Evolutionary conservation across 2,329 filamentous ascomycete species (phyloP), one percentile per base, ranked within the genome.

Genomic region (Conoideocrella luteorostrata): DNA sequence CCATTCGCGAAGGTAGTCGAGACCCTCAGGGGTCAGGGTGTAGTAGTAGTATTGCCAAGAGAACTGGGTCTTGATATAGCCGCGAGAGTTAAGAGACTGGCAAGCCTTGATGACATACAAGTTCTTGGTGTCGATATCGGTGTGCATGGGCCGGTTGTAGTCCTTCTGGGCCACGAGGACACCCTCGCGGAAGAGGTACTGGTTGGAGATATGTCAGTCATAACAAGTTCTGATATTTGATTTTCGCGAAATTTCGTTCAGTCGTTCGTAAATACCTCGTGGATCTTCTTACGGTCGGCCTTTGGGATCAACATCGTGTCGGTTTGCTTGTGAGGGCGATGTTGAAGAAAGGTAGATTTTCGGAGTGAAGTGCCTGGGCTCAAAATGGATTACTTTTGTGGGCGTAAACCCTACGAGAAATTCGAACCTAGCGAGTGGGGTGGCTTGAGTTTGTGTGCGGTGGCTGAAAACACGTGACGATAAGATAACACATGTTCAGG

Each of bases 21-120:
- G 91, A 77, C 93, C 93, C 82, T 97, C 90, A 67, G 90, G 88
- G 71, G 91, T 96, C 74, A 98, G 85, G 74, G 93, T 96, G 85
- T 98, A 98, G 87, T 98, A 98, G 86, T 97, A 95, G 82, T 90
- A 95, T 77, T 95, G 89, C 89, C 89, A 95, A 59, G 89, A 95
- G 86, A 98, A 98, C 75, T 94, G 93, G 63, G 93, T 98, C 88
- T 98, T 98, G 77, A 98, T 83, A 75, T 88, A 97, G 70, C 91
- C 91, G 71, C 93, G 91, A 61, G 90, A 96, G 78, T 84, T 95
- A 68, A 98, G 84, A 56, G 93, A 98, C 80, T 98, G 93, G 77
- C 83, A 85, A 66, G 93, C 93, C 84, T 98, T 98, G 83, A 98
- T 88, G 72, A 97, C 91, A 72, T 75, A 97, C 65, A 98, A 88